Percentiles rank a stretch among this genome's conserved stretches.
These are phyloP conservation scores for Bipolaris sorokiniana DNA, from an alignment of 2,329 filamentous ascomycete genomes.

Conservation along the genomic window DNA sequence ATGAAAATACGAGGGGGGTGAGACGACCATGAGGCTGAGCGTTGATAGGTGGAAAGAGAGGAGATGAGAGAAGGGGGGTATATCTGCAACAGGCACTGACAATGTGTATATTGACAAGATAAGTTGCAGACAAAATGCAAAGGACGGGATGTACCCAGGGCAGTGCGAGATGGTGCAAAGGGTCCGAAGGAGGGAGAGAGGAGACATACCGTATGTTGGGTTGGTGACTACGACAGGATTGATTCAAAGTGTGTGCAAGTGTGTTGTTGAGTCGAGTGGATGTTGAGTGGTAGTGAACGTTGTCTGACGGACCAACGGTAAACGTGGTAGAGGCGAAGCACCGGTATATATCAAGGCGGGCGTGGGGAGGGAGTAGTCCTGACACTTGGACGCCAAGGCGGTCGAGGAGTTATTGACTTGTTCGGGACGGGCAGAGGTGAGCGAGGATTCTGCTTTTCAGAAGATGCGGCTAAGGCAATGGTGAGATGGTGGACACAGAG, in stretches of 20 bases:
- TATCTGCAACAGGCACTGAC: no score
- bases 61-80: no score
- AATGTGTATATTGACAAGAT: not conserved
- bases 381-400: constrained; percentile 38
- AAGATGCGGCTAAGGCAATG: constrained; percentile 45
- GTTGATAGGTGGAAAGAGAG: no score
- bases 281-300: constrained; percentile 24
- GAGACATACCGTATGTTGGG: not conserved
- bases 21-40: not conserved
- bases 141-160: not conserved
- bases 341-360: constrained; percentile 44
- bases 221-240: not conserved
- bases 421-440: constrained; percentile 42
- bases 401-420: constrained; percentile 44
- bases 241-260: not conserved
- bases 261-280: constrained; percentile 12
- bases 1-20: not conserved
- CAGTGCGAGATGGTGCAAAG: constrained; percentile 1
- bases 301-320: constrained; percentile 34
- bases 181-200: constrained; percentile 1
- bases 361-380: constrained; percentile 34
- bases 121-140: not conserved
- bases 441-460: constrained; percentile 47
- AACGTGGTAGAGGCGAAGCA: constrained; percentile 35
- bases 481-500: constrained; percentile 41